phyloP scores from a whole-genome alignment of 768 basidiomycete species.

The Melanogaster broomeanus region DNA sequence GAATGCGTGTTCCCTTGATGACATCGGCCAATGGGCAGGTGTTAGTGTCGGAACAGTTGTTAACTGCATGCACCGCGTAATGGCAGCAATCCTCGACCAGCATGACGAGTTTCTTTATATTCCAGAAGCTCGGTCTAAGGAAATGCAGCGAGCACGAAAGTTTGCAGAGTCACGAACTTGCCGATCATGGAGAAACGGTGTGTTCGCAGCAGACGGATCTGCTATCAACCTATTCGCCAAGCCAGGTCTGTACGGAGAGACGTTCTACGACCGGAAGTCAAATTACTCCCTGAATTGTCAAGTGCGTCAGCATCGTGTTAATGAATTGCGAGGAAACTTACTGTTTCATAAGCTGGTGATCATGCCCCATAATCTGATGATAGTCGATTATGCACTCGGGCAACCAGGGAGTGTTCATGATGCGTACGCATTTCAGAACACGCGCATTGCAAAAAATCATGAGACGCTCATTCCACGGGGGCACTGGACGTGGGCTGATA shows the following conservation, averaged over 20 bases:
- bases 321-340: not conserved
- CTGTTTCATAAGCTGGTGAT: not conserved
- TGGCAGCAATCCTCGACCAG: not conserved
- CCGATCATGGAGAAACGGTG: constrained; percentile 35
- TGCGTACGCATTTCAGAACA: constrained; percentile 4
- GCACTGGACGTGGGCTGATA: constrained; percentile 15
- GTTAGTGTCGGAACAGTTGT: too few species aligned
- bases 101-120: constrained; percentile 4
- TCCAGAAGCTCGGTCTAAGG: not conserved
- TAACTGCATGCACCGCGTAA: constrained; percentile 1
- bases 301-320: not conserved
- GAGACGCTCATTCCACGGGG: not conserved
- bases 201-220: constrained; percentile 40
- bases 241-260: not conserved
- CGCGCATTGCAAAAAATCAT: not conserved
- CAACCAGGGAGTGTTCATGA: constrained; percentile 13
- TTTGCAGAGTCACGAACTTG: not conserved
- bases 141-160: not conserved
- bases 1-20: constrained; percentile 9
- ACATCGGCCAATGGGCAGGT: constrained; percentile 11
- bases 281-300: constrained; percentile 19
- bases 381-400: constrained; percentile 6
- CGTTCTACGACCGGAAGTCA: constrained; percentile 15
- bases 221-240: constrained; percentile 6
- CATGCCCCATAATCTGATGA: constrained; percentile 5